Evolutionary conservation across 768 basidiomycete species (phyloP).

Genomic region (Psilocybe tampanensis): DNA sequence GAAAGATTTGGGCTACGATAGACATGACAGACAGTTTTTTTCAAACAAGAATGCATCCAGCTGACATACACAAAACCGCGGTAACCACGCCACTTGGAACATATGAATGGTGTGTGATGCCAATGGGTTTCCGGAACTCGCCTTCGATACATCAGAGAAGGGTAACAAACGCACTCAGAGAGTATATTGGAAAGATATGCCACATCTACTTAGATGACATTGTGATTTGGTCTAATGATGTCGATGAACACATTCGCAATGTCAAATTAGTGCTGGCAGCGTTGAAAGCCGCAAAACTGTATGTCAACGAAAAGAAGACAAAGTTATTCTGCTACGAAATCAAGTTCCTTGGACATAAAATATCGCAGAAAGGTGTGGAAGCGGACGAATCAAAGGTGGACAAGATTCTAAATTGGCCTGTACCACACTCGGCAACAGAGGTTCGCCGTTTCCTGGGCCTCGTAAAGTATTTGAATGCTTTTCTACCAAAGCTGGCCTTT

Average conservation of each 20-base stretch:
- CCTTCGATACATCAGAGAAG: conserved; percentile 30
- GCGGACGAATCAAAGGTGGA: conserved; percentile 23
- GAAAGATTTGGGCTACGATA: conserved; percentile 16
- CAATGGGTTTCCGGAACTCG: conserved; percentile 24
- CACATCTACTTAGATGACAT: conserved; percentile 30
- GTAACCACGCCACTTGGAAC: conserved; percentile 39
- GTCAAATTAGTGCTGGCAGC: conserved; percentile 7
- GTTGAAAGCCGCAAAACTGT: conserved; percentile 2
- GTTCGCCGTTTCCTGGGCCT: conserved; percentile 20
- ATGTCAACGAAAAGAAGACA: conserved; percentile 18
- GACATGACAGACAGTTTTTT: conserved; percentile 27
- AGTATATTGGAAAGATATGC: conserved; percentile 23
- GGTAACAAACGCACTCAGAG: conserved; percentile 26
- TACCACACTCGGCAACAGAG: conserved; percentile 12
- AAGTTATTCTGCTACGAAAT: conserved; percentile 24
- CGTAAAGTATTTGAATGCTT: conserved; percentile 13
- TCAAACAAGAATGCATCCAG: conserved; percentile 24
- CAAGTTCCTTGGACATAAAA: conserved; percentile 34
- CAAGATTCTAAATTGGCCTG: conserved; percentile 30
- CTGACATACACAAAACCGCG: conserved; percentile 31
- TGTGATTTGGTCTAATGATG: conserved; percentile 22
- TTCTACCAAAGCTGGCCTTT: conserved; percentile 12
- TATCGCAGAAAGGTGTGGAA: conserved; percentile 35
- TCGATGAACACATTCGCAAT: conserved; percentile 13
- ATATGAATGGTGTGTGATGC: conserved; percentile 48